Evolutionary conservation across 2,329 filamentous ascomycete species (phyloP).

Genomic region (Phialocephala subalpina): DNA sequence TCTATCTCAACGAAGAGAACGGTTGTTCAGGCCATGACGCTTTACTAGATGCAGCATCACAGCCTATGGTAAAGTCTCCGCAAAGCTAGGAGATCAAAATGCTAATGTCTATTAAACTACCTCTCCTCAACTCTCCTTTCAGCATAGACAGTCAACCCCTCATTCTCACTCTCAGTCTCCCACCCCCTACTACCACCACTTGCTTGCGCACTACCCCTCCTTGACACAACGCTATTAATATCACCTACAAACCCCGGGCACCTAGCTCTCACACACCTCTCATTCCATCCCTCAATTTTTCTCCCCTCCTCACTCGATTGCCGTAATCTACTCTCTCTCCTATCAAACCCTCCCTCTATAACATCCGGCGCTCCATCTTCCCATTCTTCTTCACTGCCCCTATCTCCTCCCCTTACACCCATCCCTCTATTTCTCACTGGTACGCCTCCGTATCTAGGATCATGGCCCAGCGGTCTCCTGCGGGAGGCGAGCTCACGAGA

Average conservation of each 20-base stretch:
- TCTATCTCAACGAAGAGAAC: too few species aligned
- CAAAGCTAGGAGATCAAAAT: background rate
- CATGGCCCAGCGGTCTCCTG: background rate
- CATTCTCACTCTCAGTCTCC: background rate
- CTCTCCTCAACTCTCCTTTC: background rate
- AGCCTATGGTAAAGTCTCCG: too few species aligned
- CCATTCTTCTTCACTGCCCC: background rate
- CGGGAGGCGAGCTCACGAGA: too few species aligned
- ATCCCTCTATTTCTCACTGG: background rate
- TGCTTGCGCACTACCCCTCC: background rate
- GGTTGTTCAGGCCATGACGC: too few species aligned
- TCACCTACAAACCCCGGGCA: background rate
- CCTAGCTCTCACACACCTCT: background rate
- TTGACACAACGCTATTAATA: background rate
- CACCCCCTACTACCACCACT: background rate
- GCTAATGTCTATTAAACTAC: background rate
- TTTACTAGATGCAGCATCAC: too few species aligned
- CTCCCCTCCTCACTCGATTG: background rate
- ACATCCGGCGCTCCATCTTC: background rate
- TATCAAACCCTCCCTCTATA: background rate
- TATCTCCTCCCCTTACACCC: background rate
- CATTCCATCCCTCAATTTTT: background rate
- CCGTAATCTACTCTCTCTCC: background rate
- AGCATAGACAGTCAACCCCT: background rate
- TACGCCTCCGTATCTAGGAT: background rate